phyloP scores from a whole-genome alignment of 441 rosid genomes.

The Eutrema salsugineum region DNA sequence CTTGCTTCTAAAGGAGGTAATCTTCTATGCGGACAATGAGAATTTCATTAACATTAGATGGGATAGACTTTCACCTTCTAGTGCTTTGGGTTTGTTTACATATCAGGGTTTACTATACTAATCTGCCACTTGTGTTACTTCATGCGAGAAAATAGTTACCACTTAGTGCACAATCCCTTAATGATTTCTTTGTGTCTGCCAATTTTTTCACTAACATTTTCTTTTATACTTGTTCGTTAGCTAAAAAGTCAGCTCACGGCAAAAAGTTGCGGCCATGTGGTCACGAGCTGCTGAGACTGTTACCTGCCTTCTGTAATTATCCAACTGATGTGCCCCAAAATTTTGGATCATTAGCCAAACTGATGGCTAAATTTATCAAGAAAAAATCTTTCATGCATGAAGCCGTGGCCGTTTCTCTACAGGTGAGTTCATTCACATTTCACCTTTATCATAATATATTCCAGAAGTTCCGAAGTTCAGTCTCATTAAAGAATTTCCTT shows the following conservation, averaged over 20 bases:
- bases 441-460: too few relatives aligned
- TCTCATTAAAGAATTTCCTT: not conserved
- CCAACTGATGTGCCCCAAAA: conserved; percentile 59
- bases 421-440: conserved; percentile 40
- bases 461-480: not conserved
- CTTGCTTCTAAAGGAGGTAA: conserved; percentile 66
- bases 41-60: not conserved
- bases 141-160: not conserved
- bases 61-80: not conserved
- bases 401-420: conserved; percentile 62
- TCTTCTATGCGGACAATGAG: not conserved
- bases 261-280: conserved; percentile 69
- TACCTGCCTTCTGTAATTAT: conserved; percentile 81
- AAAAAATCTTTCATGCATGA: conserved; percentile 70
- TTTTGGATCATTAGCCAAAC: conserved; percentile 56
- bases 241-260: conserved; percentile 52
- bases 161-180: not conserved
- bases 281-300: conserved; percentile 64
- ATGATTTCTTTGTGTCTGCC: not conserved
- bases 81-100: not conserved
- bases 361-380: conserved; percentile 53
- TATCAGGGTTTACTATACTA: not conserved
- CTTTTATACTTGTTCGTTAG: conserved; percentile 35
- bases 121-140: conserved; percentile 1
- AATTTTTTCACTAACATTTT: not conserved